These are phyloP conservation scores for Entophlyctis luteolus DNA, from an alignment of 192 early-diverging fungal species.

Conservation along the genomic window DNA sequence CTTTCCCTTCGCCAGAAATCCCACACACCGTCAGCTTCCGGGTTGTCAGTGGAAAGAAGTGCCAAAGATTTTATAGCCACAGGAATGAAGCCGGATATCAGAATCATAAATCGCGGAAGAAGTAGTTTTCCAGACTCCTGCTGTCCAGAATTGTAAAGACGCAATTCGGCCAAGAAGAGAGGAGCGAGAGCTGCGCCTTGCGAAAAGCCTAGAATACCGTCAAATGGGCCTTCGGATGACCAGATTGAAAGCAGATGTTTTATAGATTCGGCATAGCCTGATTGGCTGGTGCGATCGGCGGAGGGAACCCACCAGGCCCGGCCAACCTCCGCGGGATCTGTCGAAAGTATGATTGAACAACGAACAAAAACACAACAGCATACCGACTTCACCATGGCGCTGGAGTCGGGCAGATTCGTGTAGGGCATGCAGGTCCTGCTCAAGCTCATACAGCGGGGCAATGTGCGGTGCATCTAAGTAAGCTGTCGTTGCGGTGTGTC, in stretches of 20 bases:
- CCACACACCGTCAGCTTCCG: background rate
- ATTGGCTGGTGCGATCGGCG: slow-evolving; percentile 17
- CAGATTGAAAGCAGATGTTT: slow-evolving; percentile 30
- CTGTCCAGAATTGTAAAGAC: background rate
- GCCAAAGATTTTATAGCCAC: slow-evolving; percentile 15
- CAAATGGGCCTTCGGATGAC: slow-evolving; percentile 37
- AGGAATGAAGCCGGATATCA: slow-evolving; percentile 36
- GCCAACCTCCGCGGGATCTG: slow-evolving; percentile 21
- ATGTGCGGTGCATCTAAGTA: slow-evolving; percentile 26
- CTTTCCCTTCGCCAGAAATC: background rate
- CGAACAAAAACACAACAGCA: too few species aligned
- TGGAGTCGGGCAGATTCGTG: background rate
- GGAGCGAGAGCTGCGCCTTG: slow-evolving; percentile 48
- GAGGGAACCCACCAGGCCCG: slow-evolving; percentile 32
- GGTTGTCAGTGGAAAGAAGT: background rate
- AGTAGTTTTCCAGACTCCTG: background rate
- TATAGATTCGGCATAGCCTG: slow-evolving; percentile 34
- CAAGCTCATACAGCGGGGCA: slow-evolving; percentile 3
- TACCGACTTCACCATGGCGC: too few species aligned
- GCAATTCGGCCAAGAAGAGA: slow-evolving; percentile 24
- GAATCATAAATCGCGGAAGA: slow-evolving; percentile 31
- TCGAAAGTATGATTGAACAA: too few species aligned
- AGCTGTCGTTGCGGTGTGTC: slow-evolving; percentile 20
- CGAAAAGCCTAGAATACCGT: slow-evolving; percentile 47
- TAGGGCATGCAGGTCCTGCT: background rate